Evolutionary conservation across 177 flowering plant genomes (phyloP).

Genomic region (Vitis hybrid): DNA sequence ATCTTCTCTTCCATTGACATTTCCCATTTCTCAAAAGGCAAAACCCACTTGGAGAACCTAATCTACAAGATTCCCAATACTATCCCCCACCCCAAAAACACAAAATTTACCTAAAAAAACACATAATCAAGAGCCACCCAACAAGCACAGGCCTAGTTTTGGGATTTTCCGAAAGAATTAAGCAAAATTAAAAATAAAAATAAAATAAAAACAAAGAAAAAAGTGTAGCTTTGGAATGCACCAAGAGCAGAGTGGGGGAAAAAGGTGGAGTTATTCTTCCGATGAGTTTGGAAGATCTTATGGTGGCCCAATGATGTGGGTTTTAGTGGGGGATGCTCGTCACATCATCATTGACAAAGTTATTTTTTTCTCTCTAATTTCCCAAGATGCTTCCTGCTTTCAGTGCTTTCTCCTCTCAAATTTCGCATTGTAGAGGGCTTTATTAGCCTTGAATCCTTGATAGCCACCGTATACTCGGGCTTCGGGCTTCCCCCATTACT

Average conservation of each 20-base stretch:
- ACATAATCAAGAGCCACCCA: background rate
- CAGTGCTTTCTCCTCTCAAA: no score
- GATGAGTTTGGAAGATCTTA: conserved; percentile 31
- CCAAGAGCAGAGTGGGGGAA: background rate
- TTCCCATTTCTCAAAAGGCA: conserved; percentile 37
- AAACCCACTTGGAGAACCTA: background rate
- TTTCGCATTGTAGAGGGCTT: no score
- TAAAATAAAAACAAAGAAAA: background rate
- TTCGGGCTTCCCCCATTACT: no score
- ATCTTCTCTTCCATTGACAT: conserved; percentile 62
- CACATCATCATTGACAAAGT: conserved; percentile 30
- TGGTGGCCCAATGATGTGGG: conserved; percentile 18
- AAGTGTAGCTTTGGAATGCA: background rate
- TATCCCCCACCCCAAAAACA: no score
- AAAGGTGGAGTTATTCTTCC: conserved; percentile 7
- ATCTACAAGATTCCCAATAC: no score
- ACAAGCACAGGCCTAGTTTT: background rate
- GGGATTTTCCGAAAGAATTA: background rate
- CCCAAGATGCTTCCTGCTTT: no score
- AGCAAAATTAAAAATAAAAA: background rate
- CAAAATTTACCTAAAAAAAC: no score
- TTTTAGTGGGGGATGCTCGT: conserved; percentile 11
- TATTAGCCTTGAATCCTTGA: no score
- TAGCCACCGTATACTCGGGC: no score
- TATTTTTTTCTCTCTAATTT: background rate